Conservation (phyloP, 805 yeast genomes). For the Candida pini region DNA sequence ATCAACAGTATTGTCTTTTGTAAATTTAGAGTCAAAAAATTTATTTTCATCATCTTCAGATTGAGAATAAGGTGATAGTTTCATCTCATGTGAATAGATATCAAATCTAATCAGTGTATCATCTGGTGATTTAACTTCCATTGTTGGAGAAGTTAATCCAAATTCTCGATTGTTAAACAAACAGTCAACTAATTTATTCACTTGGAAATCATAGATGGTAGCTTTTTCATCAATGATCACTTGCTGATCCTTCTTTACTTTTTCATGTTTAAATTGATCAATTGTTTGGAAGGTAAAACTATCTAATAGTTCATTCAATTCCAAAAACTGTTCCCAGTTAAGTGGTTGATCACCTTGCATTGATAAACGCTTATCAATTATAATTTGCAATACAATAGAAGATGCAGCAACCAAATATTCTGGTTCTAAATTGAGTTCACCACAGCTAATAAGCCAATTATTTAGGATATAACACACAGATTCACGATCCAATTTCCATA, state of each 20-base stretch:
- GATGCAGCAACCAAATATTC: too few relatives aligned
- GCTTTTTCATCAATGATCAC: not conserved
- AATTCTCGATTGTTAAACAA: conserved; percentile 1
- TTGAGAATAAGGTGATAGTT: conserved; percentile 2
- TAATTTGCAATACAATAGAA: too few relatives aligned
- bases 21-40: not conserved
- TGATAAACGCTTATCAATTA: too few relatives aligned
- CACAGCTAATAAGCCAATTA: too few relatives aligned
- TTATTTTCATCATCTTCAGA: not conserved
- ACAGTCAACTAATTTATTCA: conserved; percentile 1
- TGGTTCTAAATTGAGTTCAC: too few relatives aligned
- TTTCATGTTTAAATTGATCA: not conserved
- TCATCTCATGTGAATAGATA: conserved; percentile 6
- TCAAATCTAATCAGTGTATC: conserved; percentile 2
- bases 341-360: too few relatives aligned
- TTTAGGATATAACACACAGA: too few relatives aligned
- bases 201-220: not conserved
- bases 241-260: not conserved
- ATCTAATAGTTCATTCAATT: not conserved
- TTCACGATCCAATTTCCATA: too few relatives aligned
- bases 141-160: not conserved
- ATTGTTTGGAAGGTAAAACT: not conserved
- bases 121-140: not conserved
- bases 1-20: conserved; percentile 10
- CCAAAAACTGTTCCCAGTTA: not conserved